Evolutionary conservation across 179 eudicot genomes (phyloP).

Genomic region (Patellifolia procumbens): DNA sequence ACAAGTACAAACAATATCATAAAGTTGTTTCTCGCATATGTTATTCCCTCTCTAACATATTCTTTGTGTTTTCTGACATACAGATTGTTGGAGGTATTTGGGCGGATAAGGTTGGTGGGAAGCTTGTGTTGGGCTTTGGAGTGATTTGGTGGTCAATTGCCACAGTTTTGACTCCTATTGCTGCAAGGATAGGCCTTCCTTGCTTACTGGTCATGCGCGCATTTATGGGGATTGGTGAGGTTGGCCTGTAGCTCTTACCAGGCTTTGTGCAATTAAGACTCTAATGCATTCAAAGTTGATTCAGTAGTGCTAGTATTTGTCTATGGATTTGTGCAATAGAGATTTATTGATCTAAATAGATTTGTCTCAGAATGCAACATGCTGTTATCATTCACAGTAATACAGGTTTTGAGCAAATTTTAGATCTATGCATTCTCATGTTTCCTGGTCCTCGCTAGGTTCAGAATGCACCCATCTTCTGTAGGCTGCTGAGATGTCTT

Average conservation of each 20-base stretch:
- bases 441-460: not conserved
- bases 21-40: not conserved
- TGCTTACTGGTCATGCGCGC: conserved; percentile 82
- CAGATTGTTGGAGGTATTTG: conserved; percentile 93
- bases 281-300: conserved; percentile 12
- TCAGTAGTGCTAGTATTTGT: not conserved
- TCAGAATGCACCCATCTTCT: not conserved
- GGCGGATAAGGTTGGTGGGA: conserved; percentile 95
- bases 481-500: not conserved
- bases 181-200: conserved; percentile 81
- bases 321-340: too few relatives aligned
- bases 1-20: not conserved
- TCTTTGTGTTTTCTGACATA: conserved; percentile 20
- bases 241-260: conserved; percentile 34
- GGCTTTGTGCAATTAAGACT: conserved; percentile 10
- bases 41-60: conserved; percentile 6
- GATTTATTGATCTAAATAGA: not conserved
- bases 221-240: conserved; percentile 99
- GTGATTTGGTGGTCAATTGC: conserved; percentile 98
- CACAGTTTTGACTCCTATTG: conserved; percentile 86
- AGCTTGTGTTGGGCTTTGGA: conserved; percentile 89
- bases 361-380: not conserved
- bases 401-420: not conserved
- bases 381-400: not conserved
- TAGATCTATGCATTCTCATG: not conserved